Base-by-base conservation (phyloP, 1,139 yeast species). In the Geotrichum siamense region DNA sequence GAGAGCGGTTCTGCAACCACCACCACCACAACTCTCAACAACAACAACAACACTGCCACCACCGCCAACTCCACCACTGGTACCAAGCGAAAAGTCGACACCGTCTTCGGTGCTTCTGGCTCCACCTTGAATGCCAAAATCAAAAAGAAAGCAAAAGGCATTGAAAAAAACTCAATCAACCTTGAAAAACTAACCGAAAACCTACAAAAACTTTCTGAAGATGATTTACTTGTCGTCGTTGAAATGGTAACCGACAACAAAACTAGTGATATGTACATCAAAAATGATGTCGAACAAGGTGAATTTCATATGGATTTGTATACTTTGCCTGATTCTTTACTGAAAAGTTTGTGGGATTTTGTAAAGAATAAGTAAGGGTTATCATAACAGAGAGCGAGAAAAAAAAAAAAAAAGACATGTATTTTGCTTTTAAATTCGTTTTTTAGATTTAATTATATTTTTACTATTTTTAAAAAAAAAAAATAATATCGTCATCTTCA, bases 241-340 rank as follows among this genome's bases (percentile, higher is more conserved):
- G 97, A 91, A 65, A 89, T 91, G 96, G 94, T 91, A 30, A 87
- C 95, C 44, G 97, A 91, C 64, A 91, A 91, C 67, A 79, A 86
- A 64, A 87, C 97, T 15, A 80, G 85, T 39, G 97, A 91, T 48
- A 91, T 91, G 96, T 87, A 84, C 65, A 84, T 91, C 58, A 87
- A 89, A 62, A 91, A 91, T 65, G 96, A 91, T 61, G 89, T 85
- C 42, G 97, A 89, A 52, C 93, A 86, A 58, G 98, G 98, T 41
- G 98, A 91, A 68, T 91, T 91, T 64, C 89, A 94, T 48, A 86
- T 91, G 84, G 98, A 91, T 66, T 73, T 91, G 57, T 89, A 79
- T 64, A 89, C 97, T 35, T 72, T 91, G 55, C 98, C 98, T 17
- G 97, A 89, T 62, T 79, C 86, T 34, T 72, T 91, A 61, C 75